Conservation (phyloP, 1,284 basidiomycete species). For the Ganoderma lingzhi region DNA sequence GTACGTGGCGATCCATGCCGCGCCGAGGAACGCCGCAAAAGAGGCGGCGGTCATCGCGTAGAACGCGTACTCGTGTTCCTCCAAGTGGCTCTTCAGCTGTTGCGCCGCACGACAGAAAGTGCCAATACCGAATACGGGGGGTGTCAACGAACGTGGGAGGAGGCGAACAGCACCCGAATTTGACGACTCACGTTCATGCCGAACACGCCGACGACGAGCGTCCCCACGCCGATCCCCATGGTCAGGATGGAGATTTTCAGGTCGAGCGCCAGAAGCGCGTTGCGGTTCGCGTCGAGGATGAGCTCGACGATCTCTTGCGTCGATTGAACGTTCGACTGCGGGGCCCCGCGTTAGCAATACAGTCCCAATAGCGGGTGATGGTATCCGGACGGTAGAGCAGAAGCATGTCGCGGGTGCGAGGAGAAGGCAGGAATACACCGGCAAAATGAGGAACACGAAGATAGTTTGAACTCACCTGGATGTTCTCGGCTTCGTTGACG, state of each 20-base stretch:
- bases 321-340: constrained; percentile 89
- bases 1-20: constrained; percentile 68
- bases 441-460: neutral
- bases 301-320: constrained; percentile 98
- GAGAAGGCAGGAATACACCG: neutral
- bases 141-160: constrained; percentile 29
- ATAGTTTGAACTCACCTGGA: constrained; percentile 63
- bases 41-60: constrained; percentile 65
- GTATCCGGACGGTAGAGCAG: neutral
- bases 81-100: constrained; percentile 75
- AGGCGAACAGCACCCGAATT: constrained; percentile 17
- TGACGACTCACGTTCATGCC: constrained; percentile 89
- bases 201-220: constrained; percentile 91
- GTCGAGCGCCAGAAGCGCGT: constrained; percentile 91
- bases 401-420: neutral
- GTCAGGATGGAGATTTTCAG: constrained; percentile 95
- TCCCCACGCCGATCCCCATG: constrained; percentile 91
- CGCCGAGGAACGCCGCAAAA: constrained; percentile 59
- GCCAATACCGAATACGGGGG: constrained; percentile 16
- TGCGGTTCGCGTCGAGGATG: constrained; percentile 96
- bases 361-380: neutral
- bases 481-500: constrained; percentile 90
- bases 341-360: neutral
- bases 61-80: constrained; percentile 75
- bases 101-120: constrained; percentile 17